These are phyloP conservation scores for Fusarium gaditjirri DNA, from an alignment of 2,329 filamentous ascomycete genomes.

Conservation along the genomic window DNA sequence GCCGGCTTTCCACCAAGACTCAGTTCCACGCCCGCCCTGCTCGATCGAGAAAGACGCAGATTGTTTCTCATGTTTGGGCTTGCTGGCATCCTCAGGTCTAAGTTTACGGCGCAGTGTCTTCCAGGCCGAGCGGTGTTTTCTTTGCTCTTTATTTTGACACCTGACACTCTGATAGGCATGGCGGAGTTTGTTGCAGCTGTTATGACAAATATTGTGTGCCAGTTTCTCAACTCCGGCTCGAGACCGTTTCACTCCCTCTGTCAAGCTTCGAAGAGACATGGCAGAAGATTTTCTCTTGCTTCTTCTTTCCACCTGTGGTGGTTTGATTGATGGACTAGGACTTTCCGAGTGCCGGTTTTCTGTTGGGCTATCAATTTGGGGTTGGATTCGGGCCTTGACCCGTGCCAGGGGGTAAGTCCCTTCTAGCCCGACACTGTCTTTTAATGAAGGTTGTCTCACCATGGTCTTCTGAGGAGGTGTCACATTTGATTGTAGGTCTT, in stretches of 20 bases:
- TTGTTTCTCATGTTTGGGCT: conserved; percentile 41
- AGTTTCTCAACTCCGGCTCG: conserved; percentile 41
- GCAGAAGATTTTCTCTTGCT: conserved; percentile 32
- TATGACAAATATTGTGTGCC: conserved; percentile 44
- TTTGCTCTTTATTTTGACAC: conserved; percentile 41
- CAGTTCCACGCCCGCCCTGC: conserved; percentile 33
- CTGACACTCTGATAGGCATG: conserved; percentile 44
- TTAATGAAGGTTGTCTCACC: neutral
- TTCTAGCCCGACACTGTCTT: neutral
- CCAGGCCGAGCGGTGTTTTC: conserved; percentile 45
- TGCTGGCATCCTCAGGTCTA: conserved; percentile 38
- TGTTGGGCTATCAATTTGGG: conserved; percentile 40
- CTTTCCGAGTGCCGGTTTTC: conserved; percentile 34
- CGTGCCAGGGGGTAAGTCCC: neutral
- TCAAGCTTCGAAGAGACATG: conserved; percentile 27
- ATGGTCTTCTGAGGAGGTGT: conserved; percentile 18
- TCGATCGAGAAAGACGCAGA: conserved; percentile 43
- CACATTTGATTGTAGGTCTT: conserved; percentile 35
- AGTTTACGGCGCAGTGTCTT: conserved; percentile 43
- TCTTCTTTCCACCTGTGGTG: conserved; percentile 14
- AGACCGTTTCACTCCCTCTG: conserved; percentile 39
- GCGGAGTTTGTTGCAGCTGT: conserved; percentile 42
- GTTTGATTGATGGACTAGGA: conserved; percentile 17
- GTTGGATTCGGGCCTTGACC: conserved; percentile 22
- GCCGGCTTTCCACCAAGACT: conserved; percentile 52